Percentiles rank a stretch among this genome's conserved stretches.
These are phyloP conservation scores for Daldinia concentrica DNA, from an alignment of 495 filamentous ascomycete genomes.

Conservation along the genomic window DNA sequence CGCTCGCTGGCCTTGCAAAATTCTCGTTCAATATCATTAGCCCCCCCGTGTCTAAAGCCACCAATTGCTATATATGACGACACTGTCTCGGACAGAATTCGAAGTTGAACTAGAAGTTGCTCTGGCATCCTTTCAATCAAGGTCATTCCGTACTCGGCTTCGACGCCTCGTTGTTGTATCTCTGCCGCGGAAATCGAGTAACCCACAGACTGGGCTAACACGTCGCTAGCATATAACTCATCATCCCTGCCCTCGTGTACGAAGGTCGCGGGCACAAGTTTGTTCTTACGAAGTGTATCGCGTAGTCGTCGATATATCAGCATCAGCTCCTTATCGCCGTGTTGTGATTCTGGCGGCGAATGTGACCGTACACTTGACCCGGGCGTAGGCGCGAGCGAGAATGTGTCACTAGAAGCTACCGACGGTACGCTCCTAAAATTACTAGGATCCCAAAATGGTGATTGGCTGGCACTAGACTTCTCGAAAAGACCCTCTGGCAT, in stretches of 20 bases:
- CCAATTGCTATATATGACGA: slow-evolving; percentile 85
- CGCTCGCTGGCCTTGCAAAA: slow-evolving; percentile 73
- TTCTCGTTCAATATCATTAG: slow-evolving; percentile 71
- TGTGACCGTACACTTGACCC: slow-evolving; percentile 44
- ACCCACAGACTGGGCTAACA: slow-evolving; percentile 77
- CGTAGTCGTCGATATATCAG: slow-evolving; percentile 81
- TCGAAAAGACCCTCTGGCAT: slow-evolving; percentile 69
- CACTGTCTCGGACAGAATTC: slow-evolving; percentile 87
- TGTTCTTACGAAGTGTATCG: slow-evolving; percentile 78
- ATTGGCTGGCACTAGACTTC: slow-evolving; percentile 57
- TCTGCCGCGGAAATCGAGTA: slow-evolving; percentile 91
- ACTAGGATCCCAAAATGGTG: slow-evolving; percentile 32
- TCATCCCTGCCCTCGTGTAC: slow-evolving; percentile 46
- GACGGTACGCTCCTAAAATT: slow-evolving; percentile 39
- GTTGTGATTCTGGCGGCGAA: slow-evolving; percentile 48
- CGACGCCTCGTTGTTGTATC: slow-evolving; percentile 89
- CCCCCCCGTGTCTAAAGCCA: slow-evolving; percentile 64
- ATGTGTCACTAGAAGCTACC: slow-evolving; percentile 38
- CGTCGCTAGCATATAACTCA: slow-evolving; percentile 70
- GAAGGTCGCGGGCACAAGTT: slow-evolving; percentile 53
- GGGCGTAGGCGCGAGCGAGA: slow-evolving; percentile 40
- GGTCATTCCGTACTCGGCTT: slow-evolving; percentile 76
- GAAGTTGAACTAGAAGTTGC: slow-evolving; percentile 84
- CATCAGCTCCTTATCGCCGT: slow-evolving; percentile 74
- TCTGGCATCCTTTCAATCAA: slow-evolving; percentile 86